Percentiles rank a stretch among this genome's conserved stretches.
Evolutionary conservation across 1,284 basidiomycete species (phyloP).

Genomic region (Inonotus hispidus): DNA sequence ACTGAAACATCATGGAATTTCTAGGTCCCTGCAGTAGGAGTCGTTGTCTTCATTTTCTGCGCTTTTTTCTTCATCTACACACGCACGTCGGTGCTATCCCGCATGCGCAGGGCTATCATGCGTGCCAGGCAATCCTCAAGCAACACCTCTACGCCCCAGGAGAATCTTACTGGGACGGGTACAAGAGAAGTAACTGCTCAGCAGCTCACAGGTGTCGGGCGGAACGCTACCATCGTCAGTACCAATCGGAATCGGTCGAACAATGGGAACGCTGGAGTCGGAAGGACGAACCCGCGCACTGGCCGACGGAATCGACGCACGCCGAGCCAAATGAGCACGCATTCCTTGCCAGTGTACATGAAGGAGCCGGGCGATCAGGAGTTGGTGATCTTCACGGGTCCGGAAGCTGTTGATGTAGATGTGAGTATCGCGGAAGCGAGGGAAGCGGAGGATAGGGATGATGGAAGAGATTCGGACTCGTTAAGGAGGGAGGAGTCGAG

Average conservation of each 20-base stretch:
- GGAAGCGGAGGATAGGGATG: conserved; percentile 14
- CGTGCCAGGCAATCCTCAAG: background rate
- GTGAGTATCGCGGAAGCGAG: conserved; percentile 15
- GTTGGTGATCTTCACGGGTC: conserved; percentile 54
- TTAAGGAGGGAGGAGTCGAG: background rate
- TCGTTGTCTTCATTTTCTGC: conserved; percentile 8
- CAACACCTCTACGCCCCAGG: background rate
- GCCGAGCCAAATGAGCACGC: conserved; percentile 64
- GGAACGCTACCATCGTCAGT: background rate
- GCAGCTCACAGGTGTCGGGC: conserved; percentile 9
- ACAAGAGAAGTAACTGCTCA: conserved; percentile 15
- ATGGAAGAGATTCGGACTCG: conserved; percentile 11
- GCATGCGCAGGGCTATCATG: conserved; percentile 2
- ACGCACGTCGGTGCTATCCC: conserved; percentile 4
- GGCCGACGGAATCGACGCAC: conserved; percentile 45
- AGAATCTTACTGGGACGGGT: background rate
- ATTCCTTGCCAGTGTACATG: conserved; percentile 66
- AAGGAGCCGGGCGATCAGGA: conserved; percentile 77
- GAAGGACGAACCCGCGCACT: background rate
- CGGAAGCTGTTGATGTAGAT: conserved; percentile 17
- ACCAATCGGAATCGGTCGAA: background rate
- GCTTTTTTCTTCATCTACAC: conserved; percentile 16
- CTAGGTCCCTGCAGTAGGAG: conserved; percentile 13
- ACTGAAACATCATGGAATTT: background rate
- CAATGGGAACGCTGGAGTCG: background rate